Conservation (phyloP, 2,329 filamentous ascomycete genomes). For the Claviceps maximensis region DNA sequence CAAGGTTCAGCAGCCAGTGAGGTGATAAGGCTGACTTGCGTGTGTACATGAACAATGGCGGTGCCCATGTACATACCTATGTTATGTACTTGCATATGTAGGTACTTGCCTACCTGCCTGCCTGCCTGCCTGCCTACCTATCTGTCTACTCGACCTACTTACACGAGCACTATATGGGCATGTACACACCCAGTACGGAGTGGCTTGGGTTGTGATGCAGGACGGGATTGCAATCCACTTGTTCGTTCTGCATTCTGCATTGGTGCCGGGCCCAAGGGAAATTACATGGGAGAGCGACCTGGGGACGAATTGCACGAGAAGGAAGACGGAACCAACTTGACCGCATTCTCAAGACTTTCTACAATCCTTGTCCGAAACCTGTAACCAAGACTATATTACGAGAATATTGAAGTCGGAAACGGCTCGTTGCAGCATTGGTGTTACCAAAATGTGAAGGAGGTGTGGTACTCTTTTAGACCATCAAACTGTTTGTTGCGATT, state of each 20-base stretch:
- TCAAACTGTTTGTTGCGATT: background rate
- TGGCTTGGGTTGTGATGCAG: slow-evolving; percentile 1
- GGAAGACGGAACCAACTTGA: background rate
- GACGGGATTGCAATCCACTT: slow-evolving; percentile 1
- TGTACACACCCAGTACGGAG: background rate
- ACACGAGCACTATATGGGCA: no score
- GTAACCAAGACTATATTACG: slow-evolving; percentile 16
- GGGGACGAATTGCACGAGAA: background rate
- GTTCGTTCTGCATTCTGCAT: slow-evolving; percentile 1
- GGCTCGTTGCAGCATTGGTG: slow-evolving; percentile 19
- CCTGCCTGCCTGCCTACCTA: no score
- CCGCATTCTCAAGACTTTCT: background rate
- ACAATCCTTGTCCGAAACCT: background rate
- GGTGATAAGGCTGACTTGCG: slow-evolving; percentile 1
- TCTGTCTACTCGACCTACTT: background rate
- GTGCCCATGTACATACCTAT: no score
- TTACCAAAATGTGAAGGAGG: slow-evolving; percentile 6
- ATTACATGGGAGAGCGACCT: background rate
- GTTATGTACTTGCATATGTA: background rate
- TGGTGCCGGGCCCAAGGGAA: background rate
- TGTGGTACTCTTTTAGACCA: background rate
- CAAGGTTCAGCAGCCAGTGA: background rate
- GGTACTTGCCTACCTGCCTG: no score
- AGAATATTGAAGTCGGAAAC: slow-evolving; percentile 23
- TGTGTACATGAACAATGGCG: background rate